These are phyloP conservation scores for Linum trigynum DNA, from an alignment of 345 rosid genomes.

Conservation along the genomic window DNA sequence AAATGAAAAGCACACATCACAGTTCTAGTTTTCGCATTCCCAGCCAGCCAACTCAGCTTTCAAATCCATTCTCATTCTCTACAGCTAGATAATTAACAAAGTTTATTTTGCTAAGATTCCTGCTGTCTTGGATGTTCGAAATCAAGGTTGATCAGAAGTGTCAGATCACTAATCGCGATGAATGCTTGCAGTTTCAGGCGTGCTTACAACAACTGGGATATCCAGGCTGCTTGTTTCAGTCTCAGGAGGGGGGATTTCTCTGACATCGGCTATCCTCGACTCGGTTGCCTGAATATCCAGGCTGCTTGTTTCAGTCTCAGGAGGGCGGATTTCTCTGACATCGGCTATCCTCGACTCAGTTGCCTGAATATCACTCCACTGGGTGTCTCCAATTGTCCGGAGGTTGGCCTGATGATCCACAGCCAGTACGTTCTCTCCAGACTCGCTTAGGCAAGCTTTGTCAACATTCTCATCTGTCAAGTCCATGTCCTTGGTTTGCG, in stretches of 20 bases:
- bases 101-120: too few relatives aligned
- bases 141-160: slow-evolving; percentile 55
- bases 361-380: slow-evolving; percentile 89
- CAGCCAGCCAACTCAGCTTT: too few relatives aligned
- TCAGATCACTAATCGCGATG: slow-evolving; percentile 35
- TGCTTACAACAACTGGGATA: slow-evolving; percentile 46
- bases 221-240: slow-evolving; percentile 66
- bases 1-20: too few relatives aligned
- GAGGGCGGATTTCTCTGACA: slow-evolving; percentile 55
- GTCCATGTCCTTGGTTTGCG: slow-evolving; percentile 58
- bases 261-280: slow-evolving; percentile 61
- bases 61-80: too few relatives aligned
- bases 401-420: slow-evolving; percentile 40
- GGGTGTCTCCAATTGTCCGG: slow-evolving; percentile 43
- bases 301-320: slow-evolving; percentile 59
- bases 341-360: slow-evolving; percentile 69
- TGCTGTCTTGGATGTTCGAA: background rate
- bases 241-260: slow-evolving; percentile 50
- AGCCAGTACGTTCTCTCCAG: slow-evolving; percentile 49
- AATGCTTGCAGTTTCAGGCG: slow-evolving; percentile 24
- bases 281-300: slow-evolving; percentile 82
- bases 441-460: slow-evolving; percentile 70
- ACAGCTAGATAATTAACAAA: too few relatives aligned
- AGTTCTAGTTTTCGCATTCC: too few relatives aligned
- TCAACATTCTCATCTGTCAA: slow-evolving; percentile 66